Conservation (phyloP, 345 rosid genomes). For the Lepidium aucheri region DNA sequence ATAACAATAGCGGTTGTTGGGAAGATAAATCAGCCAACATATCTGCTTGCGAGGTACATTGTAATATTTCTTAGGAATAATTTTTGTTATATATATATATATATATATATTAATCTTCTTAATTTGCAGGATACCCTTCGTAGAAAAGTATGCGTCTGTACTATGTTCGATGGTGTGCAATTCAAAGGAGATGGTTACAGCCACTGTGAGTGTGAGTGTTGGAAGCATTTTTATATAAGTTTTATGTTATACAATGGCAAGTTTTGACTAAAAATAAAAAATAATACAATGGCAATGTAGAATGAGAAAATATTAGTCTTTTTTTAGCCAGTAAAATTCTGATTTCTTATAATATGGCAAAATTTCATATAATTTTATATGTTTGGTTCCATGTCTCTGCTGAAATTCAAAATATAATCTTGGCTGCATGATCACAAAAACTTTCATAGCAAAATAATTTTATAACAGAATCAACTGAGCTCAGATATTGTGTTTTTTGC, state of each 20-base stretch:
- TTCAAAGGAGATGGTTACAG: constrained; percentile 97
- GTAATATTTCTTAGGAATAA: neutral
- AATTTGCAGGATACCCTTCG: constrained; percentile 83
- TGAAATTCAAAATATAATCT: neutral
- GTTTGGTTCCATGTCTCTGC: neutral
- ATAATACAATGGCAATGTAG: no score
- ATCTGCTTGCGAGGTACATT: constrained; percentile 87
- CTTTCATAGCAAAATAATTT: neutral
- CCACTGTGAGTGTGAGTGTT: constrained; percentile 74
- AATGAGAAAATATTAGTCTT: no score
- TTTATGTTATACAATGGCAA: neutral
- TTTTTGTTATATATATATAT: no score
- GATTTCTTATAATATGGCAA: no score
- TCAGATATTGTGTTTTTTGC: neutral
- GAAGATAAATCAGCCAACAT: constrained; percentile 66
- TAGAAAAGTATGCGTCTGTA: constrained; percentile 91
- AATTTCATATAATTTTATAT: no score
- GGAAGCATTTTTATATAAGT: neutral
- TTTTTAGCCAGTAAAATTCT: no score
- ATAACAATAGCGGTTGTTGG: constrained; percentile 96
- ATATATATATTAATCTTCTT: neutral
- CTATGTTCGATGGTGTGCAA: constrained; percentile 83
- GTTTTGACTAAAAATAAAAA: no score
- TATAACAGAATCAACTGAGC: neutral
- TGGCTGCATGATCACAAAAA: neutral